Percentiles rank a stretch among this genome's conserved stretches.
These are phyloP conservation scores for Thalassiosira exigua DNA, from an alignment of 352 stramenopile species.

Conservation along the genomic window DNA sequence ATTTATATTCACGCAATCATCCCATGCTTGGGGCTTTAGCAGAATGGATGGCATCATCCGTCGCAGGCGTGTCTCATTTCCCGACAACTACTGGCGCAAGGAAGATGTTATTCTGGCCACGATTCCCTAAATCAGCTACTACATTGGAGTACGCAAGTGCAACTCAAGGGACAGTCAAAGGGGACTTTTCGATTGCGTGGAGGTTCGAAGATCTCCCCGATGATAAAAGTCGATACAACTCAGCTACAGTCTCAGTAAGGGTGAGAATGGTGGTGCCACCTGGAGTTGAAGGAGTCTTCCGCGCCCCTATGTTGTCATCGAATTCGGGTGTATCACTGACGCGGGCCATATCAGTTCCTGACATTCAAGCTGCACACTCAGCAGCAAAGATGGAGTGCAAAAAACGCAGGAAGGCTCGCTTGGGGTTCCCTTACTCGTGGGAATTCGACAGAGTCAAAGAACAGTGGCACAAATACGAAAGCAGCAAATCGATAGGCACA, in stretches of 20 bases:
- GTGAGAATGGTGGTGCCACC: conserved; percentile 51
- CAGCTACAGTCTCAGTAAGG: conserved; percentile 26
- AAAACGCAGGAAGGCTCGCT: not conserved
- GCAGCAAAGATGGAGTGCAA: conserved; percentile 17
- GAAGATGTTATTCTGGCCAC: conserved; percentile 52
- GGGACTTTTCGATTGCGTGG: conserved; percentile 58
- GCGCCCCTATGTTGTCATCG: not conserved
- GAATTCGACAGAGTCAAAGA: conserved; percentile 33
- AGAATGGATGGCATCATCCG: conserved; percentile 61
- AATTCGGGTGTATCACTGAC: conserved; percentile 13
- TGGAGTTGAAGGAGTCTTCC: conserved; percentile 16
- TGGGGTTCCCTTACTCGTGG: conserved; percentile 30
- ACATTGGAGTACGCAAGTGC: conserved; percentile 42
- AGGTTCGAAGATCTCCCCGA: conserved; percentile 39
- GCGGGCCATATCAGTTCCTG: conserved; percentile 7
- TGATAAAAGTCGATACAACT: conserved; percentile 32
- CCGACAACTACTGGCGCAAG: conserved; percentile 39
- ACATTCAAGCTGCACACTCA: conserved; percentile 6
- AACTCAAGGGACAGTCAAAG: conserved; percentile 49
- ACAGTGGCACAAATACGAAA: conserved; percentile 32
- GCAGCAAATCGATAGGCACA: conserved; percentile 42
- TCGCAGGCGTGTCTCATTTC: conserved; percentile 42
- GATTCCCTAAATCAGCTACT: conserved; percentile 49
- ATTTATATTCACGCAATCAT: conserved; percentile 68
- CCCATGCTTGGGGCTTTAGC: conserved; percentile 65